Base-by-base conservation (phyloP, 1,284 basidiomycete species). In the Cryptococcus sp. region DNA sequence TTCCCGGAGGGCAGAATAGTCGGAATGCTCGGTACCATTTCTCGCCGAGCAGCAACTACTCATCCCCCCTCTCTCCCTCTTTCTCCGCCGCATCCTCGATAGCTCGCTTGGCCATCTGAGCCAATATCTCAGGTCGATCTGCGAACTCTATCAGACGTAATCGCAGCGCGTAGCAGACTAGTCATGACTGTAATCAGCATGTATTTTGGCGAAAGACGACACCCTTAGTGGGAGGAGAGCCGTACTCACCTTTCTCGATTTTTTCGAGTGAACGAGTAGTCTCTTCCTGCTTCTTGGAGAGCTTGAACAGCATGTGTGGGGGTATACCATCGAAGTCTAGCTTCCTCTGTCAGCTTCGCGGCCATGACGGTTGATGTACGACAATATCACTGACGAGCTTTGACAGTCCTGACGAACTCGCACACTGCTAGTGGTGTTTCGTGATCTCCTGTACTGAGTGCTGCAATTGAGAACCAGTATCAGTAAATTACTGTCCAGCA, bases 261-360 rank as follows among this genome's bases (percentile, higher is more conserved):
- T 98, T 99, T 68, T 88, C 84, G 23, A 98, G 80, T 11, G 91
- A 94, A 63, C 90, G 86, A 4, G 83, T 80, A 0, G 94, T 95
- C 43, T 96, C 90, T 4, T 79, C 74, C 72, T 97, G 92, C 79
- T 99, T 98, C 79, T 91, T 94, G 48, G 81, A 81, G 47, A 98
- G 81, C 55, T 92, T 69, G 50, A 50, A 59, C 6, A 73, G 57
- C 48, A 67, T 59, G n/a, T 55, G 50, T 5, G 69, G 59, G 2
- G 69, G 61, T 38, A 75, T 70, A 10, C 62, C 65, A 49, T 74
- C 74, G 48, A 74, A 75, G 44, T 66, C 73, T 74, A 57, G 5
- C 11, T 52, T 38, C 58, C 53, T 22, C 19, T n/a, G 41, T 22
- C 41, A 44, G n/a, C n/a, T 22, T 8, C 22, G 8, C 8, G 41